These are phyloP conservation scores for Fusarium circinatum DNA, from an alignment of 2,329 filamentous ascomycete species.

Conservation along the genomic window DNA sequence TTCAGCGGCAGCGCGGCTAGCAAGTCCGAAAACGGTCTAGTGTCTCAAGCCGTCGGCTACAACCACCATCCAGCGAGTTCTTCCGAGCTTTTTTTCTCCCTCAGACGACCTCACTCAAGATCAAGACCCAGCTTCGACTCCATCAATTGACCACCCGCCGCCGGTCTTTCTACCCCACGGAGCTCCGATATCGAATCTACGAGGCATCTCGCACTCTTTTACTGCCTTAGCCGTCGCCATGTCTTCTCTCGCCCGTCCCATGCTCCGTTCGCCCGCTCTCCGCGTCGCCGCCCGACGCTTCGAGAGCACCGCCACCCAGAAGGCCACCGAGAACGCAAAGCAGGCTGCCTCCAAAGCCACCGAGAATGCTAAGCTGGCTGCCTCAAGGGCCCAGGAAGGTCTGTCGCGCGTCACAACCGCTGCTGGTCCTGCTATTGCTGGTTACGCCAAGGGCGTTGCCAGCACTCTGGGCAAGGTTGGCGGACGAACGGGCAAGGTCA, in stretches of 20 bases:
- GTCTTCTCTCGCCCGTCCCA: conserved; percentile 54
- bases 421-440: conserved; percentile 78
- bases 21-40: conserved; percentile 47
- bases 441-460: conserved; percentile 74
- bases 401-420: conserved; percentile 83
- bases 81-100: conserved; percentile 62
- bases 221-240: conserved; percentile 45
- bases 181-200: conserved; percentile 43
- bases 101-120: conserved; percentile 46
- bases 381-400: conserved; percentile 79
- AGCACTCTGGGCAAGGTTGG: conserved; percentile 79
- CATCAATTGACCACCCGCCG: conserved; percentile 52
- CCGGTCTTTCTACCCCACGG: conserved; percentile 40
- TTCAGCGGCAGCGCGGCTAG: conserved; percentile 25
- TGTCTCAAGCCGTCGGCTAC: conserved; percentile 37
- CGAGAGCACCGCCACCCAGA: conserved; percentile 66
- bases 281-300: conserved; percentile 64
- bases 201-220: conserved; percentile 35
- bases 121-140: conserved; percentile 42
- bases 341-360: conserved; percentile 49
- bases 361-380: conserved; percentile 49
- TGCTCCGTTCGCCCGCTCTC: conserved; percentile 59
- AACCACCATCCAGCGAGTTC: conserved; percentile 52
- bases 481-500: conserved; percentile 81
- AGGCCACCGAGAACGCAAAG: conserved; percentile 57